Percentiles rank a stretch among this genome's conserved stretches.
These are phyloP conservation scores for Tolypocladium nubicola DNA, from an alignment of 2,329 filamentous ascomycete species.

Conservation along the genomic window DNA sequence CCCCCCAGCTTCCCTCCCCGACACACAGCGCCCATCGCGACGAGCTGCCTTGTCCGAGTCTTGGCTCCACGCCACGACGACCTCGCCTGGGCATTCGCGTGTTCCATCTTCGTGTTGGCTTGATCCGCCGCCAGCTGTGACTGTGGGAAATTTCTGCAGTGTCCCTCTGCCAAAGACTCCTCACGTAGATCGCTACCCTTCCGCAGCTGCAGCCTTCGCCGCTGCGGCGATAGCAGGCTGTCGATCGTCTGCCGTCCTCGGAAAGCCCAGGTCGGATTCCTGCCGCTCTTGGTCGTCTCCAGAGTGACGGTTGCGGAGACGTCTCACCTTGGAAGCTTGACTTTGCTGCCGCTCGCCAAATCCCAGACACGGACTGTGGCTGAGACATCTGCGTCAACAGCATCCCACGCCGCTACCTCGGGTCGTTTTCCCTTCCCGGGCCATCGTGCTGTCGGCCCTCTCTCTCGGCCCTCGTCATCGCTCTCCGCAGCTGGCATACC, in stretches of 20 bases:
- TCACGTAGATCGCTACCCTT: background rate
- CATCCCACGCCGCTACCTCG: background rate
- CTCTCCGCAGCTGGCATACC: background rate
- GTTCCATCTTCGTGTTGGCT: background rate
- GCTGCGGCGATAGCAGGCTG: background rate
- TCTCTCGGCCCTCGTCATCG: background rate
- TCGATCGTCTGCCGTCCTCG: background rate
- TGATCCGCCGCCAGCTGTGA: background rate
- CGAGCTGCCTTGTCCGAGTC: background rate
- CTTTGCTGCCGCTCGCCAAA: constrained; percentile 2
- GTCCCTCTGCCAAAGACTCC: background rate
- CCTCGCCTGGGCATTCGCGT: background rate
- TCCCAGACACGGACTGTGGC: constrained; percentile 10
- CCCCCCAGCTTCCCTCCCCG: background rate
- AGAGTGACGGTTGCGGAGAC: constrained; percentile 10
- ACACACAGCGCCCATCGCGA: background rate
- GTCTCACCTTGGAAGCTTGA: constrained; percentile 2
- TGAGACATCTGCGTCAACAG: constrained; percentile 10
- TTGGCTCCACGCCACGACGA: background rate
- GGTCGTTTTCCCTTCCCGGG: background rate
- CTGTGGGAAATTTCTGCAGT: background rate
- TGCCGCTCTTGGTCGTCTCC: constrained; percentile 5
- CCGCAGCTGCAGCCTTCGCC: background rate
- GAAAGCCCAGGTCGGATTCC: background rate
- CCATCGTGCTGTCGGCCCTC: background rate